phyloP scores from a whole-genome alignment of 2,329 filamentous ascomycete genomes.

The Knufia petricola region DNA sequence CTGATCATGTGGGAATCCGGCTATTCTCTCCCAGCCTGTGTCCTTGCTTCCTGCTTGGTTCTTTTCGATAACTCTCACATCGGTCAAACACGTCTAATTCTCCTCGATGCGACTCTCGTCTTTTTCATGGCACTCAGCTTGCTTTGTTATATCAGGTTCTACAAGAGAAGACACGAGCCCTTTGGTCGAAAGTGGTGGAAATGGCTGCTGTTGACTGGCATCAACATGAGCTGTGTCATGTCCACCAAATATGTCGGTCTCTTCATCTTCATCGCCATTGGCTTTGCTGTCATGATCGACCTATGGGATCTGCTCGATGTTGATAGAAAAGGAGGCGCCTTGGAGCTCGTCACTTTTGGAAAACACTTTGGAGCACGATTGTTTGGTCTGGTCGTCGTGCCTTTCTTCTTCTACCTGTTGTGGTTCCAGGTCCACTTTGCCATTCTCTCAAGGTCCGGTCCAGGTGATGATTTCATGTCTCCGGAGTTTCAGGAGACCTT shows the following conservation, averaged over 20 bases:
- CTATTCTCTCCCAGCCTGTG: slow-evolving; percentile 85
- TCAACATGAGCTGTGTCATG: slow-evolving; percentile 91
- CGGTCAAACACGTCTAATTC: slow-evolving; percentile 87
- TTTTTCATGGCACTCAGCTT: slow-evolving; percentile 94
- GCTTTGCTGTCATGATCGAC: slow-evolving; percentile 85
- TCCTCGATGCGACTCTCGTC: slow-evolving; percentile 87
- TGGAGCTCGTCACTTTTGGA: slow-evolving; percentile 67
- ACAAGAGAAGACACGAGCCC: slow-evolving; percentile 81
- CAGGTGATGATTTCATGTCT: slow-evolving; percentile 97
- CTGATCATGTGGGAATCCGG: slow-evolving; percentile 99
- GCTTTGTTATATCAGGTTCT: slow-evolving; percentile 91
- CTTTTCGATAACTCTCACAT: slow-evolving; percentile 97
- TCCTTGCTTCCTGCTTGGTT: slow-evolving; percentile 74
- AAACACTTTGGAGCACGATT: slow-evolving; percentile 85
- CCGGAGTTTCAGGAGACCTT: slow-evolving; percentile 96
- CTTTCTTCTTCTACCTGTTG: slow-evolving; percentile 97
- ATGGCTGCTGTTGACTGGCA: slow-evolving; percentile 91
- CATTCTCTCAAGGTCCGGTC: slow-evolving; percentile 76
- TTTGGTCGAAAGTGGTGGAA: slow-evolving; percentile 99
- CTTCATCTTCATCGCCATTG: slow-evolving; percentile 95
- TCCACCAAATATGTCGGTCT: slow-evolving; percentile 96
- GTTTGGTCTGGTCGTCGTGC: slow-evolving; percentile 78
- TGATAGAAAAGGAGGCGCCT: slow-evolving; percentile 70
- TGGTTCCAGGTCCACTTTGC: slow-evolving; percentile 99
- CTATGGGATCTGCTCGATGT: slow-evolving; percentile 90